These are phyloP conservation scores for Mytilinidion resinicola DNA, from an alignment of 495 filamentous ascomycete species.

Conservation along the genomic window DNA sequence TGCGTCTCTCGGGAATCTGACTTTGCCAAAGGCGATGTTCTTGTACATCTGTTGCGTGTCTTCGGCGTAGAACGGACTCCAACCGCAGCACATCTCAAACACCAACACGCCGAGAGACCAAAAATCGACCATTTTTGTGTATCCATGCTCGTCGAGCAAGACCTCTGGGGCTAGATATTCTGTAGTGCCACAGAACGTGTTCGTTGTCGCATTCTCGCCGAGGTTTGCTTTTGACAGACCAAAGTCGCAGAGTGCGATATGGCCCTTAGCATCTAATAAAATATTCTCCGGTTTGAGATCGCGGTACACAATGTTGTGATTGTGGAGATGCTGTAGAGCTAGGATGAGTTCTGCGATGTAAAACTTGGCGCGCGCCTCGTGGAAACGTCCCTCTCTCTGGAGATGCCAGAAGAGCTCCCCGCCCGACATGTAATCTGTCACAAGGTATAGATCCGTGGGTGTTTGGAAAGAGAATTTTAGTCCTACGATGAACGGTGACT, in stretches of 20 bases:
- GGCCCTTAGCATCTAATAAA: slow-evolving; percentile 73
- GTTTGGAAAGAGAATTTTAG: slow-evolving; percentile 99
- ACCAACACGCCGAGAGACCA: slow-evolving; percentile 97
- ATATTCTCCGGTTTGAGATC: slow-evolving; percentile 87
- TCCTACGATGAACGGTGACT: slow-evolving; percentile 96
- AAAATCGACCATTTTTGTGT: slow-evolving; percentile 99
- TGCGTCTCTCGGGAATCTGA: slow-evolving; percentile 90
- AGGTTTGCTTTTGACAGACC: slow-evolving; percentile 96
- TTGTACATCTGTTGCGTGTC: slow-evolving; percentile 99
- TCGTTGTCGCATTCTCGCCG: slow-evolving; percentile 92
- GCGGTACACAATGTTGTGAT: slow-evolving; percentile 96
- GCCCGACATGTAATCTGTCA: slow-evolving; percentile 99
- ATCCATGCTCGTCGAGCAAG: slow-evolving; percentile 90
- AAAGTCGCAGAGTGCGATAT: slow-evolving; percentile 82
- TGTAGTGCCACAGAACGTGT: slow-evolving; percentile 97
- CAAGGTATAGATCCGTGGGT: slow-evolving; percentile 89
- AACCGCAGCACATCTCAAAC: slow-evolving; percentile 99
- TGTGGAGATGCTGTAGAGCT: slow-evolving; percentile 89
- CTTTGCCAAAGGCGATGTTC: slow-evolving; percentile 98
- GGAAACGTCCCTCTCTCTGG: slow-evolving; percentile 93
- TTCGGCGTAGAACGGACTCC: slow-evolving; percentile 98
- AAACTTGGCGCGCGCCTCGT: slow-evolving; percentile 92
- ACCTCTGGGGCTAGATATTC: slow-evolving; percentile 97
- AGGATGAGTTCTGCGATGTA: slow-evolving; percentile 98
- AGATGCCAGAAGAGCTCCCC: slow-evolving; percentile 98